Evolutionary conservation across 306 rosid species (phyloP), one percentile per base, ranked within the genome.

Genomic region (Fragaria nilgerrensis): DNA sequence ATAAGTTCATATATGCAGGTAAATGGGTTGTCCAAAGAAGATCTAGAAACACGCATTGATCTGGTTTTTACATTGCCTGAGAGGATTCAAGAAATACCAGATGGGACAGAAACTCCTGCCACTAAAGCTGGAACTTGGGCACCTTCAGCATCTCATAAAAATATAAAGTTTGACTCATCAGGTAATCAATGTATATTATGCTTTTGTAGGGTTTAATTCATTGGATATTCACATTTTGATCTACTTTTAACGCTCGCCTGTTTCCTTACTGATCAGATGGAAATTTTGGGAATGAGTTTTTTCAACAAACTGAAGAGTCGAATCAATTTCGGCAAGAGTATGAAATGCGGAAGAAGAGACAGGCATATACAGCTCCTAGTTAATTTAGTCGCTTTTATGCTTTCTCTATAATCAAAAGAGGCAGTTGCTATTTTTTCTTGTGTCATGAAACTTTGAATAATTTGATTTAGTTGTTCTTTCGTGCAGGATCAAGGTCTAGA

Each of bases 401-500:
- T 9, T 52, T 3, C 39, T 47, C 29, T 75, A 17, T 36, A 9
- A 64, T 11, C 20, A 32, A 5, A 17, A 25, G 25, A 68, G 20
- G 72, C 32, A 27, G 15, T 68, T 70, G 67, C 75, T 44, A n/a
- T n/a, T n/a, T n/a, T n/a, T n/a, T 39, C 25, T 37, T 12, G 3
- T 52, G 52, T 32, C 52, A 10, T 43, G 67, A 19, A 74, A 37
- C 47, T 72, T n/a, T 20, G n/a, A n/a, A n/a, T n/a, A 78, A 69
- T 5, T 36, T 79, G 73, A 80, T 76, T 55, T 20, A 25, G 34
- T 23, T 25, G 78, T 29, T 76, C 72, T 47, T 83, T 73, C 83
- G 53, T 62, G 45, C 77, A 95, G 99, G 97, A 92, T 76, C 81
- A 95, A 85, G 99, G 97, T 45, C 93, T 95, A 72, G 97, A 86